Conservation (phyloP, 2,329 filamentous ascomycete species). For the Aciculosporium take region DNA sequence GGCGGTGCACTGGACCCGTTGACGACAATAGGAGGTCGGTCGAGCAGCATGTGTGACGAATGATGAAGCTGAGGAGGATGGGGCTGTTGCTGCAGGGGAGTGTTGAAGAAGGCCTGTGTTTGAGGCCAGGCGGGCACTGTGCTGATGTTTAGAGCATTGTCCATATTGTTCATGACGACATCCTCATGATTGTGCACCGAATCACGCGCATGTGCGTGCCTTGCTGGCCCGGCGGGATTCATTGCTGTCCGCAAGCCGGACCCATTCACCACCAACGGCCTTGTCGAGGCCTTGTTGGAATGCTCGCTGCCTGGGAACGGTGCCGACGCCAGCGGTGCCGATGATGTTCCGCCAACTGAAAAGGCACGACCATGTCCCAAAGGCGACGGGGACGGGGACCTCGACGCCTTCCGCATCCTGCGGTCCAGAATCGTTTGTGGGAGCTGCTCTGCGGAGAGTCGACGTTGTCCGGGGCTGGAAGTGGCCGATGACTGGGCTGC, state of each 20-base stretch:
- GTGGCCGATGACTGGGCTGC: slow-evolving; percentile 19
- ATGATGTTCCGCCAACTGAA: slow-evolving; percentile 25
- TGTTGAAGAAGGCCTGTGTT: slow-evolving; percentile 1
- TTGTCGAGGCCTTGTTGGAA: slow-evolving; percentile 20
- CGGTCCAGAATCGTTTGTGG: slow-evolving; percentile 40
- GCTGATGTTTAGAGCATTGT: slow-evolving; percentile 17
- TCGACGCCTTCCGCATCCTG: slow-evolving; percentile 36
- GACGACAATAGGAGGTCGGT: slow-evolving; percentile 19
- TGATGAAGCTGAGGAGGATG: background rate
- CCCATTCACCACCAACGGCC: slow-evolving; percentile 40
- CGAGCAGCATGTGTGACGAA: slow-evolving; percentile 9
- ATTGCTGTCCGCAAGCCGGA: slow-evolving; percentile 24
- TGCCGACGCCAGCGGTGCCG: slow-evolving; percentile 23
- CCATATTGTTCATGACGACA: slow-evolving; percentile 8
- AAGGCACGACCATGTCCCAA: slow-evolving; percentile 34
- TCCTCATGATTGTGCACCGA: slow-evolving; percentile 10
- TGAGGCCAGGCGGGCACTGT: slow-evolving; percentile 3
- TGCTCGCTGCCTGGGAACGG: slow-evolving; percentile 22
- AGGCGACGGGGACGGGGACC: slow-evolving; percentile 44
- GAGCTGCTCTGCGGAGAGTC: slow-evolving; percentile 38
- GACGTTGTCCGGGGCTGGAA: slow-evolving; percentile 25
- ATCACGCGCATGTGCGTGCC: slow-evolving; percentile 5
- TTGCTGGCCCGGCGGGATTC: slow-evolving; percentile 9
- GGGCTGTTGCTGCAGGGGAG: slow-evolving; percentile 3
- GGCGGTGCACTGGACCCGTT: slow-evolving; percentile 19